These are phyloP conservation scores for Biscogniauxia marginata DNA, from an alignment of 2,329 filamentous ascomycete species.

Conservation along the genomic window DNA sequence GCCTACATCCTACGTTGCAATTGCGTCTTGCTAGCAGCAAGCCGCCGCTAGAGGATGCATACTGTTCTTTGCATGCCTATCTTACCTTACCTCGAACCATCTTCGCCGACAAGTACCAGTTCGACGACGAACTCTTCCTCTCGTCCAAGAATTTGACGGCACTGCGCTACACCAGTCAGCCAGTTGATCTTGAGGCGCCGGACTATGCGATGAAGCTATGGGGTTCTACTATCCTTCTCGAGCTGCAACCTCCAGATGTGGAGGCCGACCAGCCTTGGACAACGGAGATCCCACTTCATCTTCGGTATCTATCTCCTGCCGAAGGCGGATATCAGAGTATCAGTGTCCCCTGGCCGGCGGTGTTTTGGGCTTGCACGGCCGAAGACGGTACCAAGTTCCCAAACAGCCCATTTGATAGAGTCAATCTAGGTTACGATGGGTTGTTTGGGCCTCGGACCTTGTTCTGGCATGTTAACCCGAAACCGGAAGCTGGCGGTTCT, in stretches of 20 bases:
- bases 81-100: conserved; percentile 77
- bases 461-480: conserved; percentile 75
- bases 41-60: conserved; percentile 50
- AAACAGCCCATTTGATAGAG: conserved; percentile 80
- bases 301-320: conserved; percentile 74
- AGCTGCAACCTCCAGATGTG: conserved; percentile 59
- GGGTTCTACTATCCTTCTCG: conserved; percentile 77
- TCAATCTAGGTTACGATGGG: conserved; percentile 81
- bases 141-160: conserved; percentile 73
- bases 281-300: conserved; percentile 74
- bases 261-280: conserved; percentile 53
- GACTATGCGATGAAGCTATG: conserved; percentile 74
- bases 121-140: conserved; percentile 74
- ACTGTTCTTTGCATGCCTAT: conserved; percentile 75
- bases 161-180: conserved; percentile 67
- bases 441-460: conserved; percentile 74
- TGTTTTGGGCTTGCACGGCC: conserved; percentile 87
- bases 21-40: conserved; percentile 58
- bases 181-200: conserved; percentile 87
- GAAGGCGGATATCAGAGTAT: conserved; percentile 52
- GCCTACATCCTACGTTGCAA: conserved; percentile 79
- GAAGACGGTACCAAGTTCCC: conserved; percentile 65
- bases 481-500: conserved; percentile 32
- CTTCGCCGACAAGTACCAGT: conserved; percentile 86
- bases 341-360: conserved; percentile 72